Evolutionary conservation across 768 basidiomycete species (phyloP).

Genomic region (Suillus occidentalis): DNA sequence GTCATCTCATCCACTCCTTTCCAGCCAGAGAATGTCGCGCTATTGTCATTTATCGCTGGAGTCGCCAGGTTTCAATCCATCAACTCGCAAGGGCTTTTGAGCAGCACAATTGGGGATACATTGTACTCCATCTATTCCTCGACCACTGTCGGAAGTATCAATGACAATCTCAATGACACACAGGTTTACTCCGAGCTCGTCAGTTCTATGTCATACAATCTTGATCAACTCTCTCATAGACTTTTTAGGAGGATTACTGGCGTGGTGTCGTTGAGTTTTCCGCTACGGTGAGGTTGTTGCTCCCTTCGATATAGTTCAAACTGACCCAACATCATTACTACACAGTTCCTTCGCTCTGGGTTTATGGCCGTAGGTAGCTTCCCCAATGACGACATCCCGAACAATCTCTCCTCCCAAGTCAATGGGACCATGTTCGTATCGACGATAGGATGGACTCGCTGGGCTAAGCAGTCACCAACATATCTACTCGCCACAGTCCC

Average conservation of each 20-base stretch:
- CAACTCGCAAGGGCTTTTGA: conserved; percentile 14
- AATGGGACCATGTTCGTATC: conserved; percentile 9
- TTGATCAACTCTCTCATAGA: background rate
- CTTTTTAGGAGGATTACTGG: conserved; percentile 9
- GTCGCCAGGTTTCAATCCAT: conserved; percentile 9
- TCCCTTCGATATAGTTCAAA: background rate
- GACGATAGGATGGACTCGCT: conserved; percentile 10
- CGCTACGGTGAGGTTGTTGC: conserved; percentile 1
- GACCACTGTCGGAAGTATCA: background rate
- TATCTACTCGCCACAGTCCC: conserved; percentile 8
- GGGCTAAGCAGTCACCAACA: background rate
- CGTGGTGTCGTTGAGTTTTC: conserved; percentile 11
- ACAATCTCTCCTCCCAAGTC: conserved; percentile 4
- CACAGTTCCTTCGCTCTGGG: conserved; percentile 11
- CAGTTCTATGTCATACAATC: background rate
- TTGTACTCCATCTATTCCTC: conserved; percentile 15
- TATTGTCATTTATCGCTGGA: conserved; percentile 16
- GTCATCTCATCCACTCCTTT: background rate
- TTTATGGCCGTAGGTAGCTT: conserved; percentile 5
- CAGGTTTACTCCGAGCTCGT: conserved; percentile 2
- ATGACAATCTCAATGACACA: background rate
- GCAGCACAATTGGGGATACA: conserved; percentile 21
- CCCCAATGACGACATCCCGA: background rate
- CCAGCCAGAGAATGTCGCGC: conserved; percentile 1
- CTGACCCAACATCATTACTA: background rate